phyloP scores from a whole-genome alignment of 805 yeast genomes.

The Hanseniaspora valbyensis region DNA sequence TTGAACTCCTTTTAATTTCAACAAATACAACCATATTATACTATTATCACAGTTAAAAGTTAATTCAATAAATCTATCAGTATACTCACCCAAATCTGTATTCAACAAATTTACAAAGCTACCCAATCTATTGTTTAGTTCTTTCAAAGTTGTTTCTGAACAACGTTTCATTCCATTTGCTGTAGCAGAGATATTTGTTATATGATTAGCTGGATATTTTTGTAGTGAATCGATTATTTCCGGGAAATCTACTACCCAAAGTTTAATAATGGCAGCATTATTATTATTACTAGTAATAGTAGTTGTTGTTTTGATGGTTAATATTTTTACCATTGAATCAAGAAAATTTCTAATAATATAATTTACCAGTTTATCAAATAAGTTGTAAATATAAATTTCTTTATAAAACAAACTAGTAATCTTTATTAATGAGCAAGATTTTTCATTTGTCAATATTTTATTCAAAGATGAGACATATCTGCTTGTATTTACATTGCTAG shows the following conservation, averaged over 20 bases:
- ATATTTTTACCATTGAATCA: conserved; percentile 43
- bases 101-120: not conserved
- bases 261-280: conserved; percentile 8
- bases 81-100: conserved; percentile 25
- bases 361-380: conserved; percentile 69
- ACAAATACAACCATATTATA: conserved; percentile 26
- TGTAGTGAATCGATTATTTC: conserved; percentile 3
- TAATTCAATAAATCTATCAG: conserved; percentile 28
- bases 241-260: conserved; percentile 1
- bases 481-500: conserved; percentile 57
- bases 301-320: conserved; percentile 41
- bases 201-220: not conserved
- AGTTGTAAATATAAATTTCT: conserved; percentile 58
- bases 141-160: conserved; percentile 2
- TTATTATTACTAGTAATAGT: too few species aligned
- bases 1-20: conserved; percentile 23
- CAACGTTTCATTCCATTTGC: conserved; percentile 12
- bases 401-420: conserved; percentile 37
- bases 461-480: conserved; percentile 54
- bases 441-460: conserved; percentile 36
- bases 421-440: conserved; percentile 37
- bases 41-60: conserved; percentile 23
- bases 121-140: not conserved
- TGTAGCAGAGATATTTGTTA: conserved; percentile 8
- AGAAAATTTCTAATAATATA: conserved; percentile 45